phyloP scores from a whole-genome alignment of 2,329 filamentous ascomycete genomes.

The Xylaria sp. region DNA sequence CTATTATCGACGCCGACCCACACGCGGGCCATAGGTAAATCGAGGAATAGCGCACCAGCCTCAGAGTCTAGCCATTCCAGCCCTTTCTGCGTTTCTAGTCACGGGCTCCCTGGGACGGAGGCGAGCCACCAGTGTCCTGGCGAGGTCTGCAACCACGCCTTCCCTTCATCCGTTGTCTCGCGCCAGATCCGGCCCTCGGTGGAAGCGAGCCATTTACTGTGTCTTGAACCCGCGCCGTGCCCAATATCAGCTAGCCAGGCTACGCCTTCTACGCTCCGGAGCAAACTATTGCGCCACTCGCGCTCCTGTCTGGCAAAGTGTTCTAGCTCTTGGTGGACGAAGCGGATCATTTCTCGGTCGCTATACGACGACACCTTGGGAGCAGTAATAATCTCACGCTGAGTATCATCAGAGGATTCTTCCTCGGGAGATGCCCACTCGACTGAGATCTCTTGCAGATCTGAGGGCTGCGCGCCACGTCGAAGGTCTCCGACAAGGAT shows the following conservation, averaged over 20 bases:
- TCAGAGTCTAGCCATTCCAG: conserved; percentile 11
- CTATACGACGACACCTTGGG: not conserved
- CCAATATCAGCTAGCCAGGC: not conserved
- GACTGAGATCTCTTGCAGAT: not conserved
- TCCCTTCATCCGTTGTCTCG: conserved; percentile 1
- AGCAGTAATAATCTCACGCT: not conserved
- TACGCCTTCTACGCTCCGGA: not conserved
- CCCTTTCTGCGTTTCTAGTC: not conserved
- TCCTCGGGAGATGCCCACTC: not conserved
- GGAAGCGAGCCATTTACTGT: conserved; percentile 9
- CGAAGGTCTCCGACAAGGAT: not conserved
- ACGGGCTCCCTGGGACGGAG: not conserved
- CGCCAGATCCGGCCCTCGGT: conserved; percentile 12
- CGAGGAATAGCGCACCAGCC: not conserved
- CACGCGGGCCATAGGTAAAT: not conserved
- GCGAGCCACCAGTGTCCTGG: conserved; percentile 16
- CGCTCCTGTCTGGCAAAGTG: not conserved
- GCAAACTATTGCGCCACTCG: not conserved
- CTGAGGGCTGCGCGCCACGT: not conserved
- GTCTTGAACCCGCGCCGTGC: not conserved
- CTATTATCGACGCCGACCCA: conserved; percentile 1
- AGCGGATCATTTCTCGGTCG: conserved; percentile 1
- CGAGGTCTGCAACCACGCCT: conserved; percentile 1
- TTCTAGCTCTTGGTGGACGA: conserved; percentile 14
- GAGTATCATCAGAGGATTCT: not conserved